Evolutionary conservation across 225 moss, liverwort and hornwort species (phyloP).

Genomic region (Bryoerythrophyllum caledonicum): DNA sequence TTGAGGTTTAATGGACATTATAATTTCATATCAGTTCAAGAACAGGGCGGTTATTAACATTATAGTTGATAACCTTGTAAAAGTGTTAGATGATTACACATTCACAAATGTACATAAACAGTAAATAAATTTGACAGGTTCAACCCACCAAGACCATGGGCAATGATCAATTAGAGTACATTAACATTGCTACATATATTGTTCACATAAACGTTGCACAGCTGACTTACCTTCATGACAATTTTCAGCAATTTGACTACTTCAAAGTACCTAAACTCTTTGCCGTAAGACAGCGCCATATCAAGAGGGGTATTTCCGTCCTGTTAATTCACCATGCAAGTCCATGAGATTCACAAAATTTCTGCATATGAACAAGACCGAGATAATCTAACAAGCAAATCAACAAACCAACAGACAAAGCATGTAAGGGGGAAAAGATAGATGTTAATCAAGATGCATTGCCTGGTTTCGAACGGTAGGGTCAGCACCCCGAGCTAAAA

Average conservation of each 20-base stretch:
- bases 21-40: slow-evolving; percentile 4
- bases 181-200: neutral
- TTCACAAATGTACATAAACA: slow-evolving; percentile 19
- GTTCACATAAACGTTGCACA: slow-evolving; percentile 1
- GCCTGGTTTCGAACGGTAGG: slow-evolving; percentile 53
- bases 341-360: slow-evolving; percentile 27
- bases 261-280: slow-evolving; percentile 75
- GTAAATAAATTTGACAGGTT: neutral
- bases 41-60: neutral
- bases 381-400: neutral
- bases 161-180: neutral
- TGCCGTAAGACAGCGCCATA: slow-evolving; percentile 79
- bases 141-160: neutral
- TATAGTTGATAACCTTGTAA: neutral
- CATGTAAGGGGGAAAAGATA: neutral
- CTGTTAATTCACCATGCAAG: slow-evolving; percentile 32
- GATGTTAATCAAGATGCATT: slow-evolving; percentile 18
- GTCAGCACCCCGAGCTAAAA: slow-evolving; percentile 79
- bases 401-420: neutral
- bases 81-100: neutral
- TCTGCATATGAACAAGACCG: neutral
- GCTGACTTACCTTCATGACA: slow-evolving; percentile 43
- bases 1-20: neutral
- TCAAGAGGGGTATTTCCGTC: slow-evolving; percentile 76
- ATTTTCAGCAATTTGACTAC: slow-evolving; percentile 70